Evolutionary conservation across 2,329 filamentous ascomycete species (phyloP).

Genomic region (Trichoderma arundinaceum): DNA sequence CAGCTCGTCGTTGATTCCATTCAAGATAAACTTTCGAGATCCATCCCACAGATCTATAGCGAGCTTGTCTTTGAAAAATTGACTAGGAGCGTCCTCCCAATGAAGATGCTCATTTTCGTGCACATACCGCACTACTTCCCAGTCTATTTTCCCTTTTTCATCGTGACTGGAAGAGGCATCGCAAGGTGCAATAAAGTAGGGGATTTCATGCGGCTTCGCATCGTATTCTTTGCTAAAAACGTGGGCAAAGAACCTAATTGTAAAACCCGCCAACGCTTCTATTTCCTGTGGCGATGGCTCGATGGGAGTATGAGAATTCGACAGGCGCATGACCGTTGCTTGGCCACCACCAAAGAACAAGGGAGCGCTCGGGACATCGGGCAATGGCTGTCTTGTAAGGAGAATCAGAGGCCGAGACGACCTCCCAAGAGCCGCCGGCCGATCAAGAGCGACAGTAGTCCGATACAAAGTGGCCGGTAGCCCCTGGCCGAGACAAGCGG

Average conservation of each 20-base stretch:
- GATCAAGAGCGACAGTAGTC: slow-evolving; percentile 64
- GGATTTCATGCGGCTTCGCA: slow-evolving; percentile 64
- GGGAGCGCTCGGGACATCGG: slow-evolving; percentile 68
- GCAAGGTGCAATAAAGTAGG: slow-evolving; percentile 81
- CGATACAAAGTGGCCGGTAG: slow-evolving; percentile 62
- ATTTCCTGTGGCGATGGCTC: slow-evolving; percentile 52
- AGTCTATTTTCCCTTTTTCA: slow-evolving; percentile 57
- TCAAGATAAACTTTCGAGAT: slow-evolving; percentile 65
- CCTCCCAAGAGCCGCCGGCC: slow-evolving; percentile 61
- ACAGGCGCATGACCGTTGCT: slow-evolving; percentile 62
- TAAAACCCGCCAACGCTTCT: slow-evolving; percentile 70
- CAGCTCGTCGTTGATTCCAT: slow-evolving; percentile 60
- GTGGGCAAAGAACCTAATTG: slow-evolving; percentile 76
- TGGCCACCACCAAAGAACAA: slow-evolving; percentile 72
- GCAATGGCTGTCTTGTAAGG: slow-evolving; percentile 70
- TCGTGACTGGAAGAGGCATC: not conserved
- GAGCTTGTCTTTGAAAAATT: slow-evolving; percentile 60
- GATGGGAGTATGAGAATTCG: slow-evolving; percentile 52
- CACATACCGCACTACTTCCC: slow-evolving; percentile 58
- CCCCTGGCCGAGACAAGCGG: slow-evolving; percentile 43
- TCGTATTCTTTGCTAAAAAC: slow-evolving; percentile 89
- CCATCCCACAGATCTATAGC: slow-evolving; percentile 65
- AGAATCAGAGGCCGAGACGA: slow-evolving; percentile 69
- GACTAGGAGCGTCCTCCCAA: slow-evolving; percentile 52
- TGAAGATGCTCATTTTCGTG: slow-evolving; percentile 43